Percentiles rank a stretch among this genome's conserved stretches.
phyloP scores from a whole-genome alignment of 805 yeast genomes.

The Osmozyma mogii region DNA sequence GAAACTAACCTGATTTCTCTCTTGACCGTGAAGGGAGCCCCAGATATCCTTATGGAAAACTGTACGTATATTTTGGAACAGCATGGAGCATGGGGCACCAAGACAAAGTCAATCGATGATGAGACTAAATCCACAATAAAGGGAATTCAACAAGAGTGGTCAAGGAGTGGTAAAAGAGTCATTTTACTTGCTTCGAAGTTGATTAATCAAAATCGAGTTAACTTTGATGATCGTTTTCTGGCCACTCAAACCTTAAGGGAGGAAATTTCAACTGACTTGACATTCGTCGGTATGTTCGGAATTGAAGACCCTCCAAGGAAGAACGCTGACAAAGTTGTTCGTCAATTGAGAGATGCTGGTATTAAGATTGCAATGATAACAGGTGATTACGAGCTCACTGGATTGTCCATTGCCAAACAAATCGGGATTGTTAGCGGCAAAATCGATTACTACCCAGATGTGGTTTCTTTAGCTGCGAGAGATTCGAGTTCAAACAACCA shows the following conservation, averaged over 20 bases:
- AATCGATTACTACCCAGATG: conserved; percentile 13
- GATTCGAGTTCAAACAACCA: conserved; percentile 1
- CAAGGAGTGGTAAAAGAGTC: conserved; percentile 30
- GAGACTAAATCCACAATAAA: conserved; percentile 12
- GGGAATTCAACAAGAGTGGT: conserved; percentile 26
- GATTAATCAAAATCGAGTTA: conserved; percentile 9
- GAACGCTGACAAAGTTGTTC: conserved; percentile 24
- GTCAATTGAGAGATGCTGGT: conserved; percentile 29
- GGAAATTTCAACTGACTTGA: conserved; percentile 12
- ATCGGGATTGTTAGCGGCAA: conserved; percentile 28
- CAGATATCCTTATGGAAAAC: conserved; percentile 31
- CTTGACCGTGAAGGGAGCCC: conserved; percentile 37
- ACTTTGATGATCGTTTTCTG: conserved; percentile 8
- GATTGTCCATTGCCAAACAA: conserved; percentile 40
- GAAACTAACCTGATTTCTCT: conserved; percentile 10
- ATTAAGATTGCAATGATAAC: conserved; percentile 37
- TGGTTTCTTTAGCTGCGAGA: conserved; percentile 8
- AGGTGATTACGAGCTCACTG: conserved; percentile 50
- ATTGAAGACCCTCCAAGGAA: conserved; percentile 39
- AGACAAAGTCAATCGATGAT: conserved; percentile 12
- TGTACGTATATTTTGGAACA: conserved; percentile 14
- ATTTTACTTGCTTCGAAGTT: conserved; percentile 20
- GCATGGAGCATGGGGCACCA: conserved; percentile 3
- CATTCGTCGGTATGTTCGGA: conserved; percentile 32
- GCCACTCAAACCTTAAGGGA: conserved; percentile 9